A percentile compares a stretch with the other conserved stretches of the same genome.
Conservation (phyloP, 192 early-diverging fungal species). For the Spinellus fusiger region DNA sequence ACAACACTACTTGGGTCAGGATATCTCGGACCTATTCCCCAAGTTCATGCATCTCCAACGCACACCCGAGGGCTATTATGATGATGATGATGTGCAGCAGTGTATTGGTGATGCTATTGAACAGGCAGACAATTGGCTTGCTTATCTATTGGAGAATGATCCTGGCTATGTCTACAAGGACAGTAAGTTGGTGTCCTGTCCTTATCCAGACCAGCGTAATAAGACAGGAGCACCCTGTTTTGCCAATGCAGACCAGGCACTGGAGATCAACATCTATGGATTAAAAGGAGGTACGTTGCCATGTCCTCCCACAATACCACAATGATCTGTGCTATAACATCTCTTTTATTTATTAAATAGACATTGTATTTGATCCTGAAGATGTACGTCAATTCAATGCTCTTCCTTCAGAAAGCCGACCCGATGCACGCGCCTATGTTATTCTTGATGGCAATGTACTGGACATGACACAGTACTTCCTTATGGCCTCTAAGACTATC, state of each 20-base stretch:
- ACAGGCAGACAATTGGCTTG: conserved; percentile 22
- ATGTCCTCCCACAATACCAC: too few species aligned
- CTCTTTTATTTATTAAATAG: conserved; percentile 14
- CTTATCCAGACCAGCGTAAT: conserved; percentile 21
- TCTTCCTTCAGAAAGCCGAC: conserved; percentile 4
- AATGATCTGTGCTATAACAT: not conserved
- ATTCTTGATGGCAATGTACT: conserved; percentile 28
- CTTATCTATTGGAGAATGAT: conserved; percentile 19
- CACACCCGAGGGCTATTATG: not conserved
- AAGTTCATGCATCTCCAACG: conserved; percentile 20
- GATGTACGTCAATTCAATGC: conserved; percentile 14
- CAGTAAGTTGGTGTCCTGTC: conserved; percentile 7
- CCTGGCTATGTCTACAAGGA: conserved; percentile 15
- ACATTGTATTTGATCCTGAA: conserved; percentile 14
- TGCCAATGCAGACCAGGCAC: conserved; percentile 2
- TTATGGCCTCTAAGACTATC: conserved; percentile 18
- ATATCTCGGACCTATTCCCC: conserved; percentile 26
- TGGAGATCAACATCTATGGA: conserved; percentile 8
- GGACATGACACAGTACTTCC: conserved; percentile 33
- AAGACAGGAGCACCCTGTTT: conserved; percentile 28
- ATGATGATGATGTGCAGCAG: conserved; percentile 7
- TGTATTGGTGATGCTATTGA: conserved; percentile 14
- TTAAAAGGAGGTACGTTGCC: conserved; percentile 27
- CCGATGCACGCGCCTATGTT: conserved; percentile 17
- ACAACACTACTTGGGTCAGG: conserved; percentile 17